These are phyloP conservation scores for Apium graveolens DNA, from an alignment of 129 eudicot genomes.

Conservation along the genomic window DNA sequence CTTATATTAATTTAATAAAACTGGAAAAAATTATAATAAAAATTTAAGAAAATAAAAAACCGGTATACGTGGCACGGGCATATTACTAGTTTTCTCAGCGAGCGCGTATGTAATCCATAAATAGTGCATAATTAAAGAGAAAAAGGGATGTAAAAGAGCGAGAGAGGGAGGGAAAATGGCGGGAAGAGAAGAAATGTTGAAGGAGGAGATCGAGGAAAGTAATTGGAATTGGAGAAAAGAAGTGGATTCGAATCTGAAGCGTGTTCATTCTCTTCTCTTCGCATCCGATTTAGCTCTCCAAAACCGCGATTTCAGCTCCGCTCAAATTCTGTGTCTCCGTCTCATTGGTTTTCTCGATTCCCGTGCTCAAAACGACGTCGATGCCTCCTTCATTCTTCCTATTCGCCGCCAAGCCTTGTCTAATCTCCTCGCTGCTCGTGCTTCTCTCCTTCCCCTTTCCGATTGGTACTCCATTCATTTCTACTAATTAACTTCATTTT, in stretches of 20 bases:
- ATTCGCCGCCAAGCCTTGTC: slow-evolving; percentile 73
- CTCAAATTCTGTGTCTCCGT: slow-evolving; percentile 62
- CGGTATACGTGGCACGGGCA: too few species aligned
- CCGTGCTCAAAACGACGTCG: slow-evolving; percentile 36
- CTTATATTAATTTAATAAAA: too few species aligned
- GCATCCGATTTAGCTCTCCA: slow-evolving; percentile 68
- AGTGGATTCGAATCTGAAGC: slow-evolving; percentile 56
- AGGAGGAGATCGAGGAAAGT: neutral
- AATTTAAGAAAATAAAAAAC: too few species aligned
- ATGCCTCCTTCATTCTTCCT: slow-evolving; percentile 55
- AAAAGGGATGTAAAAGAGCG: too few species aligned
- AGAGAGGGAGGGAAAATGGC: neutral
- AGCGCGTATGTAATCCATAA: too few species aligned
- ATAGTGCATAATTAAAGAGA: too few species aligned
- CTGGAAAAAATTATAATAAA: too few species aligned
- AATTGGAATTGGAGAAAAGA: slow-evolving; percentile 85
- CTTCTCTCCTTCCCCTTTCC: slow-evolving; percentile 50
- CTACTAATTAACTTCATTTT: too few species aligned
- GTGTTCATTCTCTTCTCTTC: slow-evolving; percentile 79
- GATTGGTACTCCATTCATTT: slow-evolving; percentile 40
- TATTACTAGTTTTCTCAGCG: too few species aligned
- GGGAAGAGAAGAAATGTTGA: slow-evolving; percentile 10
- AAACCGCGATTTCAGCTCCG: slow-evolving; percentile 57
- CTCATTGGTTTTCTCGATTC: slow-evolving; percentile 95
- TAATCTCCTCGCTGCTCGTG: slow-evolving; percentile 52